Evolutionary conservation across 257 asterid genomes (phyloP).

Genomic region (Solanum sparsipilum): DNA sequence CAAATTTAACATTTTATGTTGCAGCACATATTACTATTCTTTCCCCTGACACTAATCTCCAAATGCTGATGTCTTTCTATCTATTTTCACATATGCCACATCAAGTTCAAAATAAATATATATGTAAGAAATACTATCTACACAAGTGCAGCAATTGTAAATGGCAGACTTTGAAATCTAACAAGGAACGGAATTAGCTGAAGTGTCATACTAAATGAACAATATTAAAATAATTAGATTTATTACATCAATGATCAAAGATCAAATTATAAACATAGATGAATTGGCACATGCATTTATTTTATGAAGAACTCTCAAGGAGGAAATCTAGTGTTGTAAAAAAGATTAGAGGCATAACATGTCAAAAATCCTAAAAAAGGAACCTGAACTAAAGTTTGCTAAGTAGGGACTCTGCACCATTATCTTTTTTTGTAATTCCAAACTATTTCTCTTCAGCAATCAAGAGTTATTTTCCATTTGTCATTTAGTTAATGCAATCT

Average conservation of each 20-base stretch:
- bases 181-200: neutral
- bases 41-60: neutral
- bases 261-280: neutral
- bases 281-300: neutral
- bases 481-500: neutral
- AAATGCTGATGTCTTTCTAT: neutral
- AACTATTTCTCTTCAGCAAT: neutral
- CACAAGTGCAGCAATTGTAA: neutral
- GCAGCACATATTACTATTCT: neutral
- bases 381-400: neutral
- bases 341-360: neutral
- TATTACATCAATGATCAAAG: neutral
- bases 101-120: neutral
- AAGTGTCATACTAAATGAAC: neutral
- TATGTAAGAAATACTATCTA: neutral
- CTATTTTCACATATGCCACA: neutral
- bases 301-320: neutral
- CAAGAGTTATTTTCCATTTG: neutral
- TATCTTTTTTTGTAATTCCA: neutral
- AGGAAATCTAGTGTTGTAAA: neutral
- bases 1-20: neutral
- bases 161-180: neutral
- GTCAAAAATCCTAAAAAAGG: neutral
- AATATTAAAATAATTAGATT: neutral
- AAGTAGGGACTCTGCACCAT: neutral